Evolutionary conservation across 495 filamentous ascomycete species (phyloP), one percentile per base, ranked within the genome.

Genomic region (Daldinia childiae): DNA sequence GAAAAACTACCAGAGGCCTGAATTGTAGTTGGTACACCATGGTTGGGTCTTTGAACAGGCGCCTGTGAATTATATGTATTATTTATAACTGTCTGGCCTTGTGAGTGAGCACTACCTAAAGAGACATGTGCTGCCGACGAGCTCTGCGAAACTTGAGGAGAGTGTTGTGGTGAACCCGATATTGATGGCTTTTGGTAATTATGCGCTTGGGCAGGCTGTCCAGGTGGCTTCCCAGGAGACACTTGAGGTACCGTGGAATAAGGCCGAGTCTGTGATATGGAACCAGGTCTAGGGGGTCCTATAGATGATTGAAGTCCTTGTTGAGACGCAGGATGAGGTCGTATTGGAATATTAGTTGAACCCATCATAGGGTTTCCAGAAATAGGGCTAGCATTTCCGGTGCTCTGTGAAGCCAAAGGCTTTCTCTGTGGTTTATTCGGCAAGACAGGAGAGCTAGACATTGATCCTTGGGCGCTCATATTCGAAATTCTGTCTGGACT

Each of bases 321-420:
- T 41, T 58, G 62, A 54, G 11, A 29, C 2, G 27, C 5, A 19
- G 21, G 9, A 36, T 66, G 56, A 41, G 21, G 32, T 9, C 48
- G 60, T 55, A 51, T 26, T 24, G 65, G 38, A 6, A 59, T 55
- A 41, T 4, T 59, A 55, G 17, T 15, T 48, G 56, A 64, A 30
- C 56, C 48, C 24, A 36, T 27, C 6, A 21, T 7, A 26, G 21
- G 27, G 27, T 19, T 54, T 55, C 36, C 63, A 38, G 59, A 48
- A n/a, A n/a, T 14, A 34, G 48, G 3, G 34, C 17, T 68, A 15
- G 14, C 24, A 0, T 39, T 52, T 7, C 45, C 54, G 11, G 62
- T 43, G 6, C 34, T 36, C 32, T 73, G 56, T 29, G 70, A 64
- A n/a, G 43, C 60, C 19, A 68, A 29, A 12, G 70, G 70, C 9